phyloP scores from a whole-genome alignment of 2,329 filamentous ascomycete genomes.

The Neofusicoccum cordaticola region DNA sequence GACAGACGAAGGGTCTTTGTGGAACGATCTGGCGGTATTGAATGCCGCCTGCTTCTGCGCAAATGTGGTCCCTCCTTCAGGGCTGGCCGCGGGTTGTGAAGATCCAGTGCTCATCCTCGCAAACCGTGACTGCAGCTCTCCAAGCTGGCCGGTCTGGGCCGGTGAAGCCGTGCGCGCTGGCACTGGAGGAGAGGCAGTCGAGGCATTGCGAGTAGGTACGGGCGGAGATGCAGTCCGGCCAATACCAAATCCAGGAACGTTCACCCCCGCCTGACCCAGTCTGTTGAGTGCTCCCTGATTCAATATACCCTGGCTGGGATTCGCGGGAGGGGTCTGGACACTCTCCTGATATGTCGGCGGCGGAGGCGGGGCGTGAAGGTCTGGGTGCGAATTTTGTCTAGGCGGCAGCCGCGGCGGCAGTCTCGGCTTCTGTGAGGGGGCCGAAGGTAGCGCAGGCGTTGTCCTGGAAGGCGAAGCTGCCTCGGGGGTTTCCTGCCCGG shows the following conservation, averaged over 20 bases:
- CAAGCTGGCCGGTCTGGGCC: conserved; percentile 48
- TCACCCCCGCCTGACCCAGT: conserved; percentile 71
- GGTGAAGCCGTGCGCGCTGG: conserved; percentile 21
- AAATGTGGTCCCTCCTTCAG: conserved; percentile 57
- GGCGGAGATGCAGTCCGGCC: conserved; percentile 44
- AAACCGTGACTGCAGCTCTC: conserved; percentile 68
- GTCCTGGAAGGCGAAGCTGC: conserved; percentile 33
- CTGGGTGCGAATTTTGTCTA: conserved; percentile 56
- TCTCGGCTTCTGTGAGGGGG: neutral
- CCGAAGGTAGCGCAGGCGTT: conserved; percentile 49
- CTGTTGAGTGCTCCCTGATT: conserved; percentile 63
- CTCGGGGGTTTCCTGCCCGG: conserved; percentile 24
- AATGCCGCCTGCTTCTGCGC: conserved; percentile 62
- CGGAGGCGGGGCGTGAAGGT: conserved; percentile 44
- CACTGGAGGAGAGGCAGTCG: conserved; percentile 26
- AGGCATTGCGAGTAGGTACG: conserved; percentile 29
- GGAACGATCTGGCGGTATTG: conserved; percentile 58
- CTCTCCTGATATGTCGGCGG: conserved; percentile 50
- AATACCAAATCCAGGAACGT: conserved; percentile 76
- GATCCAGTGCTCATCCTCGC: conserved; percentile 37
- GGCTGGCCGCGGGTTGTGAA: conserved; percentile 27
- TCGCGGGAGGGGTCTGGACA: conserved; percentile 26
- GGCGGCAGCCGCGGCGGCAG: conserved; percentile 69
- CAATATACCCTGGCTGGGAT: conserved; percentile 40
- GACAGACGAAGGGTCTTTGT: conserved; percentile 60